Evolutionary conservation across 768 basidiomycete species (phyloP).

Genomic region (Collybia sordida): DNA sequence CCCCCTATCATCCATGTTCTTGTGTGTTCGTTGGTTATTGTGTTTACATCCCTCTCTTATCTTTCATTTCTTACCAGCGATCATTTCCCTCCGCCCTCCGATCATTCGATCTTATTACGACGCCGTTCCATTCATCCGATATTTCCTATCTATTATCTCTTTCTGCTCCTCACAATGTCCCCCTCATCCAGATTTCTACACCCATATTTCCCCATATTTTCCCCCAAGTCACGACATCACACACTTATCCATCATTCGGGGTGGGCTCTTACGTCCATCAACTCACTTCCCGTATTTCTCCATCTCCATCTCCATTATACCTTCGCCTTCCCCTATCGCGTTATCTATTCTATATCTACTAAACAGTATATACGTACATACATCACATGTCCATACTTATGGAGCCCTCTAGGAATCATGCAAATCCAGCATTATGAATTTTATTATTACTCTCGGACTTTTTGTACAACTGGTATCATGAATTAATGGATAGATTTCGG

Average conservation of each 20-base stretch:
- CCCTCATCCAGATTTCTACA: conserved; percentile 21
- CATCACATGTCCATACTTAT: conserved; percentile 28
- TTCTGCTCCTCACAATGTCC: conserved; percentile 14
- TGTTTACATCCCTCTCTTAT: conserved; percentile 18
- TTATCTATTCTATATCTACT: conserved; percentile 47
- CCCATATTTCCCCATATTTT: conserved; percentile 18
- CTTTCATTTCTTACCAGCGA: conserved; percentile 22
- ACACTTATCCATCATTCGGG: conserved; percentile 4
- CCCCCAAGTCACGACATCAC: conserved; percentile 13
- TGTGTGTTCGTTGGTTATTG: conserved; percentile 4
- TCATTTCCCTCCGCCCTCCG: neutral
- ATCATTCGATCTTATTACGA: conserved; percentile 15
- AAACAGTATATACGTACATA: conserved; percentile 34
- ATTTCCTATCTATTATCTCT: conserved; percentile 19
- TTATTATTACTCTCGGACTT: too few species aligned
- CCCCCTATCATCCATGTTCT: conserved; percentile 2
- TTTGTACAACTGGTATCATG: neutral
- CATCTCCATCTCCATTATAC: conserved; percentile 26
- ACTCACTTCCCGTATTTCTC: conserved; percentile 18
- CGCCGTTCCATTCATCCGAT: conserved; percentile 11
- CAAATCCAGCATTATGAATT: conserved; percentile 5
- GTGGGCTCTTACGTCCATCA: neutral
- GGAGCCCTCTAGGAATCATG: conserved; percentile 11
- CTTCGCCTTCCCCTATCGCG: conserved; percentile 24
- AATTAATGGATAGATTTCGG: too few species aligned